Evolutionary conservation across 176 grass and related monocot species (phyloP).

Genomic region (Avena insularis): DNA sequence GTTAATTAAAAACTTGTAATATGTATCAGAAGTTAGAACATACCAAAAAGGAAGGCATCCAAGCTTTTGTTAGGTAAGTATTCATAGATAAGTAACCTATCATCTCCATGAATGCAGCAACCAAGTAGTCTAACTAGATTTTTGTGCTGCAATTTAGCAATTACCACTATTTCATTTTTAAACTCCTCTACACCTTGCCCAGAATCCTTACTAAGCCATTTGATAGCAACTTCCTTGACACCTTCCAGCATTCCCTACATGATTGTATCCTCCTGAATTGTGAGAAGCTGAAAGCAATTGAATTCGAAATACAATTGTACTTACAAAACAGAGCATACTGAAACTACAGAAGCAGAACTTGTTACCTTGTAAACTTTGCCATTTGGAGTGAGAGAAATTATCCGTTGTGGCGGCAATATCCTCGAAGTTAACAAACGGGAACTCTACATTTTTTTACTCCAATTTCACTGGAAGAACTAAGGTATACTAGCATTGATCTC

Average conservation of each 20-base stretch:
- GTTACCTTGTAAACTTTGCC: slow-evolving; percentile 57
- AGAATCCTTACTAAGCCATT: slow-evolving; percentile 56
- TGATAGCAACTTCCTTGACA: slow-evolving; percentile 65
- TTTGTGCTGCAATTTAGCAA: slow-evolving; percentile 67
- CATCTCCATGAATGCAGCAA: slow-evolving; percentile 54
- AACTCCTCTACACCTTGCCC: slow-evolving; percentile 54
- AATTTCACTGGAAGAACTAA: background rate
- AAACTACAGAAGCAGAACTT: background rate
- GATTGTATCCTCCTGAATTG: background rate
- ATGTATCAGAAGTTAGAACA: background rate
- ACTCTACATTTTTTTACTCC: background rate
- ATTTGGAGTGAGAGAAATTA: slow-evolving; percentile 35
- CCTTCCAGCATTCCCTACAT: slow-evolving; percentile 44
- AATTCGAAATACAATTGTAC: background rate
- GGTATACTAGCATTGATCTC: background rate
- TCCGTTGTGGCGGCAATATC: background rate
- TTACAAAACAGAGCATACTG: background rate
- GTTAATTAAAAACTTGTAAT: background rate
- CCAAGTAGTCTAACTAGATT: slow-evolving; percentile 64
- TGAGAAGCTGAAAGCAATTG: background rate
- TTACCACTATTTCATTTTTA: slow-evolving; percentile 64
- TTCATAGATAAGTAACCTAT: slow-evolving; percentile 68
- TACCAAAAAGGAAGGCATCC: slow-evolving; percentile 36
- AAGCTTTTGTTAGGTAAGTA: slow-evolving; percentile 69
- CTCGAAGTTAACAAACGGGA: slow-evolving; percentile 40